These are phyloP conservation scores for Rhodofomes roseus DNA, from an alignment of 1,284 basidiomycete species.

Conservation along the genomic window DNA sequence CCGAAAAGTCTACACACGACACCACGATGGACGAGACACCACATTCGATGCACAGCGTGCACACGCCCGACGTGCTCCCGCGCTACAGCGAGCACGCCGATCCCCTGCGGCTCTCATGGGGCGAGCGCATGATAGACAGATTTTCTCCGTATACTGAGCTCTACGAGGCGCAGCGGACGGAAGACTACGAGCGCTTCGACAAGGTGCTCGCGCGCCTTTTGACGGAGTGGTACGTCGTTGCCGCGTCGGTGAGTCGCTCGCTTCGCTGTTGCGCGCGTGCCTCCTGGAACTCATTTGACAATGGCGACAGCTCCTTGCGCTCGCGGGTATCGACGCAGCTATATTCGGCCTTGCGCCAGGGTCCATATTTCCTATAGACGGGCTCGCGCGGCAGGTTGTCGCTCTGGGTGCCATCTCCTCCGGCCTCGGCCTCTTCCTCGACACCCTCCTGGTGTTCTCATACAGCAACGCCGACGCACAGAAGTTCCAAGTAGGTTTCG, in stretches of 20 bases:
- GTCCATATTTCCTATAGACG: conserved; percentile 44
- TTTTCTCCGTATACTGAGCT: background rate
- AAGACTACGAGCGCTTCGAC: conserved; percentile 36
- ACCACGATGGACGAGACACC: conserved; percentile 1
- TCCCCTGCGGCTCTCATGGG: conserved; percentile 23
- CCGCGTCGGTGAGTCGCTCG: conserved; percentile 25
- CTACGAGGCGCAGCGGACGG: background rate
- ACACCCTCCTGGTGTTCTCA: conserved; percentile 58
- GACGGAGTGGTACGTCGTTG: conserved; percentile 33
- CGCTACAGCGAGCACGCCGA: conserved; percentile 34
- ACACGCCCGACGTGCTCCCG: conserved; percentile 31
- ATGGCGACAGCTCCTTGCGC: conserved; percentile 20
- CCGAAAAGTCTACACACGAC: background rate
- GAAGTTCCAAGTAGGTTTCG: conserved; percentile 47
- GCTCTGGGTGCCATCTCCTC: conserved; percentile 54
- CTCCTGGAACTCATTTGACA: background rate
- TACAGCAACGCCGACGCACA: conserved; percentile 44
- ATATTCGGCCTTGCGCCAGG: conserved; percentile 58
- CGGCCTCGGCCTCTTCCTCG: conserved; percentile 56
- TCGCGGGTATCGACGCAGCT: conserved; percentile 29
- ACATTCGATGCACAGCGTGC: conserved; percentile 5
- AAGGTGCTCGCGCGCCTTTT: conserved; percentile 30
- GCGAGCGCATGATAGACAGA: conserved; percentile 39
- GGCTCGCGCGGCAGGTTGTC: conserved; percentile 43
- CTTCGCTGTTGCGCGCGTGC: background rate